Evolutionary conservation across 1,139 yeast genomes (phyloP).

Genomic region (Geotrichum australiense): DNA sequence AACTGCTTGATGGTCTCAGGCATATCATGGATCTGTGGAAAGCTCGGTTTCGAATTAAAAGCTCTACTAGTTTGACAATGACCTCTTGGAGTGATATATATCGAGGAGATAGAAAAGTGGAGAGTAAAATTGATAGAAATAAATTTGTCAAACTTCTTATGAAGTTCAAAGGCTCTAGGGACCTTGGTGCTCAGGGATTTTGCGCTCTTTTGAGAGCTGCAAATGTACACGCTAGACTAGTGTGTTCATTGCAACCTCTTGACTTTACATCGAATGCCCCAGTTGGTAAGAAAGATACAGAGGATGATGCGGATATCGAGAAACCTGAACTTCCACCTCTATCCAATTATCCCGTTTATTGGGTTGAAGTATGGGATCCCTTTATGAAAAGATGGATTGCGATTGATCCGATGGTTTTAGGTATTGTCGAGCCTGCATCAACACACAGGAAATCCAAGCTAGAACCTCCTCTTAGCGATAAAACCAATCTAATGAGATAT

Average conservation of each 20-base stretch:
- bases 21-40: constrained; percentile 58
- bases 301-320: constrained; percentile 7
- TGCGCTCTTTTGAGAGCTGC: constrained; percentile 65
- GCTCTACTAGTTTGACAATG: constrained; percentile 41
- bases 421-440: constrained; percentile 54
- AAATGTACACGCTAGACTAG: constrained; percentile 65
- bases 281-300: constrained; percentile 18
- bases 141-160: constrained; percentile 24
- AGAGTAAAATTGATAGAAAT: constrained; percentile 21
- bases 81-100: constrained; percentile 56
- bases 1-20: constrained; percentile 67
- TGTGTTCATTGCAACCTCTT: constrained; percentile 83
- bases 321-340: constrained; percentile 20
- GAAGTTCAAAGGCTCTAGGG: constrained; percentile 54
- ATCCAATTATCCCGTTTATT: constrained; percentile 62
- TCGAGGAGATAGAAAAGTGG: constrained; percentile 25
- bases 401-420: constrained; percentile 66
- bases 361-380: constrained; percentile 93
- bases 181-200: constrained; percentile 82
- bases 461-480: constrained; percentile 67
- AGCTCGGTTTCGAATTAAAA: constrained; percentile 47
- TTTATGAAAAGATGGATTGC: constrained; percentile 71
- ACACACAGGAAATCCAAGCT: constrained; percentile 52
- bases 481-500: constrained; percentile 58
- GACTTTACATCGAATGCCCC: constrained; percentile 54